Percentiles rank a stretch among this genome's conserved stretches.
Conservation (phyloP, 805 yeast species). For the Debaryomyces prosopidis region DNA sequence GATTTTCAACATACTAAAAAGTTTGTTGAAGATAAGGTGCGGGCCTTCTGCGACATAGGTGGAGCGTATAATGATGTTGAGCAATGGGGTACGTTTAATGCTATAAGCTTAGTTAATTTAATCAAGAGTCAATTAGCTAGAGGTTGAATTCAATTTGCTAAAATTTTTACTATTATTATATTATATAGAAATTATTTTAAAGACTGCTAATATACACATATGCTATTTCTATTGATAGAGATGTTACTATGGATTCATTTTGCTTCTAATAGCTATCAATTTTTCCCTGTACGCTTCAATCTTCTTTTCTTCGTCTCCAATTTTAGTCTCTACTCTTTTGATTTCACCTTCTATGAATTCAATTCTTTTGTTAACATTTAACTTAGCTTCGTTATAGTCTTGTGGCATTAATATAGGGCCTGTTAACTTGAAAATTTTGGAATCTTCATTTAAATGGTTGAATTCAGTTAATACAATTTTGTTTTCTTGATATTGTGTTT, state of each 20-base stretch:
- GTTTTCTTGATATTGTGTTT: conserved; percentile 93
- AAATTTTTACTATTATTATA: not conserved
- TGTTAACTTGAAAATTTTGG: conserved; percentile 83
- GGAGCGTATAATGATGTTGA: conserved; percentile 61
- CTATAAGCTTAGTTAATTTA: conserved; percentile 63
- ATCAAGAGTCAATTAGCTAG: conserved; percentile 68
- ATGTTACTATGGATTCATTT: conserved; percentile 12
- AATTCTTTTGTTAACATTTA: conserved; percentile 84
- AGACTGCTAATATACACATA: conserved; percentile 4
- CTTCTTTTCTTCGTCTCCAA: conserved; percentile 45
- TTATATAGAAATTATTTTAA: conserved; percentile 1
- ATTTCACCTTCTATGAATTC: conserved; percentile 86
- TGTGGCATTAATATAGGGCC: conserved; percentile 94
- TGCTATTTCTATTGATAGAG: not conserved
- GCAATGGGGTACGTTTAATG: conserved; percentile 75
- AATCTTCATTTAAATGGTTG: conserved; percentile 56
- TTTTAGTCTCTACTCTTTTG: conserved; percentile 66
- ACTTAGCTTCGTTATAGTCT: conserved; percentile 75
- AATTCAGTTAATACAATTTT: conserved; percentile 86
- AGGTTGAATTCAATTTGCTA: conserved; percentile 38
- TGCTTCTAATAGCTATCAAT: conserved; percentile 47
- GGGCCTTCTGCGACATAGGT: conserved; percentile 55
- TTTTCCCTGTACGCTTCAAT: conserved; percentile 62
- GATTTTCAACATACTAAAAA: conserved; percentile 57
- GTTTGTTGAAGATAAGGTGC: conserved; percentile 63